Evolutionary conservation across 306 rosid species (phyloP), one percentile per base, ranked within the genome.

Genomic region (Castanea mollissima): DNA sequence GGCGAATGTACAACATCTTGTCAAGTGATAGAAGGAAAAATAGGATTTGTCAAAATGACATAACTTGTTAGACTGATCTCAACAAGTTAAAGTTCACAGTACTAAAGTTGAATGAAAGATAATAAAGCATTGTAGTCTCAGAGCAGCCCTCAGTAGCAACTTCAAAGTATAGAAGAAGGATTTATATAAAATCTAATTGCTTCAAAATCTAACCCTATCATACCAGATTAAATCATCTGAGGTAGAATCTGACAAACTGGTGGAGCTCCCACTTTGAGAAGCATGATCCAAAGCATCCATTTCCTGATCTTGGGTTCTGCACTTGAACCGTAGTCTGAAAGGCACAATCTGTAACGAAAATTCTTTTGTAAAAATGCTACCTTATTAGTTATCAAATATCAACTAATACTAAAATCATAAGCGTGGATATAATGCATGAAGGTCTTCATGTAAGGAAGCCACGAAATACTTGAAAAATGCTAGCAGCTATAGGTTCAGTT

Each of bases 221-320:
- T 86, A 95, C 99, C 99, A 95, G 80, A 95, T 89, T 57, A 84
- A 83, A 86, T 95, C 97, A 80, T 91, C 87, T 16, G 88, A 79
- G 27, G 87, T 27, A 83, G 94, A 68, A 62, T 83, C 82, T 6
- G 63, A 74, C 31, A 77, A 78, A 16, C 18, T 74, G 58, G 55
- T 62, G 64, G 65, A 69, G 64, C 46, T 80, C 11, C 80, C 79
- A 12, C 29, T 59, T 19, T 71, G 84, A 78, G 71, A 75, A 62
- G 20, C 79, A 52, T 20, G 79, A 49, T 69, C 80, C 54, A 35
- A 73, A 82, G 84, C 74, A 67, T 74, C 51, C 76, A 49, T 84
- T 71, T 88, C 87, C 71, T 77, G 87, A 79, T 67, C 79, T 75
- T 81, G 87, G 54, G 59, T 81, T 74, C 83, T 90, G 87, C 92